phyloP scores from a whole-genome alignment of 1,284 basidiomycete species.

The Trichosporon sp. region DNA sequence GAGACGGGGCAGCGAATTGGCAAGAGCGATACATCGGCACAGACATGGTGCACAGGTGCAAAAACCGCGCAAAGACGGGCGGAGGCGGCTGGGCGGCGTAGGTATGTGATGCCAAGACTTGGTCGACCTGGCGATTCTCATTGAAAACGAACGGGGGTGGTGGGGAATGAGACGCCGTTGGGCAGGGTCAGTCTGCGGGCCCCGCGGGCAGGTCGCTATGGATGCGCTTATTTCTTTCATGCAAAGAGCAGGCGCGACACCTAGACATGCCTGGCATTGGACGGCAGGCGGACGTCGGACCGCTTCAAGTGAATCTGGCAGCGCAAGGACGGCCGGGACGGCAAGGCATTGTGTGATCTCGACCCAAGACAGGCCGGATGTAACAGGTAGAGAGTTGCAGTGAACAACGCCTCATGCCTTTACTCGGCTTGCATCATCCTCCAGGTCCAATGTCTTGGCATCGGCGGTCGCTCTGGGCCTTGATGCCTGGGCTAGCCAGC shows the following conservation, averaged over 20 bases:
- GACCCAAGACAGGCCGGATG: not conserved
- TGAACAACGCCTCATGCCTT: not conserved
- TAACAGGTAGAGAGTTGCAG: not conserved
- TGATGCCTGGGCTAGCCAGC: not conserved
- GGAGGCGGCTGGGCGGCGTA: constrained; percentile 14
- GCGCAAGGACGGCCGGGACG: not conserved
- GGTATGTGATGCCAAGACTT: not conserved
- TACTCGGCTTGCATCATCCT: constrained; percentile 17
- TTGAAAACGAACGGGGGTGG: not conserved
- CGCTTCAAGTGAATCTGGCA: not conserved
- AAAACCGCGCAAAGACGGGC: not conserved
- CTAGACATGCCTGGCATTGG: not conserved
- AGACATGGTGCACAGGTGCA: not conserved
- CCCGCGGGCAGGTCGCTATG: not conserved
- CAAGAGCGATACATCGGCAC: not conserved
- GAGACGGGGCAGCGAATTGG: constrained; percentile 1
- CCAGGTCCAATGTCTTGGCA: constrained; percentile 4
- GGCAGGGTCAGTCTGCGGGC: constrained; percentile 1
- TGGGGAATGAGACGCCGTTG: not conserved
- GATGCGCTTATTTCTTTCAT: not conserved
- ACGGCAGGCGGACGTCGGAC: not conserved
- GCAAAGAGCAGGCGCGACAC: not conserved
- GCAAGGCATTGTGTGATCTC: not conserved
- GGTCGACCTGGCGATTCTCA: not conserved
- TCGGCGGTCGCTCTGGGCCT: not conserved